These are phyloP conservation scores for Jaltomata sinuosa DNA, from an alignment of 257 asterid genomes.

Conservation along the genomic window DNA sequence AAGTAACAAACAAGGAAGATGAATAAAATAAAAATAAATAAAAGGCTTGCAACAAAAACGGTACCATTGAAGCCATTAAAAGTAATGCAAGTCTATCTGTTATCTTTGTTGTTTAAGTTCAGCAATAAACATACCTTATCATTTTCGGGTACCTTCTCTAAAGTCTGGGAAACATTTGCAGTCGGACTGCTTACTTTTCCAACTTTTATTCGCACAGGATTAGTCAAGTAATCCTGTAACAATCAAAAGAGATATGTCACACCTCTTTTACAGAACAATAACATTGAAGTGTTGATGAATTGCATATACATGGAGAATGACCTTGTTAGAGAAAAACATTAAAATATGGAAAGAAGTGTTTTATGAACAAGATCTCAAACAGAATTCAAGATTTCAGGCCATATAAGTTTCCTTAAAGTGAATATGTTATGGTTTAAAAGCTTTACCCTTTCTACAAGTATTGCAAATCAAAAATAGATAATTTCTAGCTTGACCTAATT, in stretches of 20 bases:
- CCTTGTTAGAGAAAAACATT: not conserved
- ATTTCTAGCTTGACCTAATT: not conserved
- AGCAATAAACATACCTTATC: constrained; percentile 57
- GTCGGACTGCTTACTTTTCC: constrained; percentile 94
- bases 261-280: not conserved
- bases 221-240: constrained; percentile 61
- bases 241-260: not conserved
- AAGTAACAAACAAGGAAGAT: not conserved
- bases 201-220: constrained; percentile 79
- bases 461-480: not conserved
- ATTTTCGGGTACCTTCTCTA: constrained; percentile 77
- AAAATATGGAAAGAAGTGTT: not conserved
- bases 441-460: not conserved
- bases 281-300: not conserved
- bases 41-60: not conserved
- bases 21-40: not conserved
- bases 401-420: not conserved
- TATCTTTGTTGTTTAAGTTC: not conserved
- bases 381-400: not conserved
- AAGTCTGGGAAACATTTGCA: constrained; percentile 61
- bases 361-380: not conserved
- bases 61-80: not conserved
- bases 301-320: not conserved
- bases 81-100: not conserved
- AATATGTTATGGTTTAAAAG: not conserved